These are phyloP conservation scores for Pinus albicaulis DNA, from an alignment of 75 land plant species.

Conservation along the genomic window DNA sequence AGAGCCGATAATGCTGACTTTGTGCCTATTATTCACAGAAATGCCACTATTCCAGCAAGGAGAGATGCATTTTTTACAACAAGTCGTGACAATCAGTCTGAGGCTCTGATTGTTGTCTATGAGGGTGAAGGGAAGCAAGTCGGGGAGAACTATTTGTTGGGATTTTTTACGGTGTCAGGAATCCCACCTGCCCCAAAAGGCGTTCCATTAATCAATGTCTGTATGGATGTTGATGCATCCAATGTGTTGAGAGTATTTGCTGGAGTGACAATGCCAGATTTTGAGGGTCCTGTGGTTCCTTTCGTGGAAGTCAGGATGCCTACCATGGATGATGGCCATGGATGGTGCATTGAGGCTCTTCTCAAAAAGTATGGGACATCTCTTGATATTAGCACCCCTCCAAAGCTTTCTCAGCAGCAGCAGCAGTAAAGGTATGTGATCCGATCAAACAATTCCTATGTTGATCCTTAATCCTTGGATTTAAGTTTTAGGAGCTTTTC, in stretches of 20 bases:
- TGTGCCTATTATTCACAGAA: slow-evolving; percentile 49
- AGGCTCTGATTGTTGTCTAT: slow-evolving; percentile 55
- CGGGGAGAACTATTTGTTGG: slow-evolving; percentile 44
- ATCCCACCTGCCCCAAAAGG: slow-evolving; percentile 66
- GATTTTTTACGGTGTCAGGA: slow-evolving; percentile 58
- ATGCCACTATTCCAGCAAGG: slow-evolving; percentile 52
- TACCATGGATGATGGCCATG: slow-evolving; percentile 76
- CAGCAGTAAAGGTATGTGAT: too few species aligned
- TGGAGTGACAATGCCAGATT: slow-evolving; percentile 38
- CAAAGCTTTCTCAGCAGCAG: slow-evolving; percentile 7
- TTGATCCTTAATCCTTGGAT: too few species aligned
- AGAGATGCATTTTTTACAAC: slow-evolving; percentile 60
- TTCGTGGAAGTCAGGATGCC: slow-evolving; percentile 74
- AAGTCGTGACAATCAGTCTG: slow-evolving; percentile 38
- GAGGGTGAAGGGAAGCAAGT: slow-evolving; percentile 57
- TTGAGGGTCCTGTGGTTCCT: slow-evolving; percentile 19
- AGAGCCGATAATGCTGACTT: slow-evolving; percentile 33
- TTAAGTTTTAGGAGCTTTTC: too few species aligned
- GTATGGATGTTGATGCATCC: slow-evolving; percentile 74
- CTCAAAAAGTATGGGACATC: slow-evolving; percentile 35
- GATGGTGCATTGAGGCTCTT: slow-evolving; percentile 73
- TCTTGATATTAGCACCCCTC: slow-evolving; percentile 36
- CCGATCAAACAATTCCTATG: too few species aligned
- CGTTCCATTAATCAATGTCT: slow-evolving; percentile 45
- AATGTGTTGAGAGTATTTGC: slow-evolving; percentile 55